Base-by-base conservation (phyloP, 2,329 filamentous ascomycete genomes). In the Lecanicillium sp. region DNA sequence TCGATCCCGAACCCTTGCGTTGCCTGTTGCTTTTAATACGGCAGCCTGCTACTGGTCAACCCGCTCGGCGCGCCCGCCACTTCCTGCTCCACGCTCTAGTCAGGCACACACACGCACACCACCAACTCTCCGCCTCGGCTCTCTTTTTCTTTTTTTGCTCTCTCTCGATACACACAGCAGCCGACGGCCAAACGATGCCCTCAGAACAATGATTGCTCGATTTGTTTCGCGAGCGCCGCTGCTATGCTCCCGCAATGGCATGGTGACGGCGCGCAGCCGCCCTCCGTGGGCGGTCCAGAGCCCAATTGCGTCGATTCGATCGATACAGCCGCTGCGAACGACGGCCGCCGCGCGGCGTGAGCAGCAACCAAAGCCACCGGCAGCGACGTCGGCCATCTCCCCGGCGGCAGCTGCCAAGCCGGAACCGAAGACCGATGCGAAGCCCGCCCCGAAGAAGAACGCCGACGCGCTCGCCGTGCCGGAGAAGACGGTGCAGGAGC, bases 401-500 rank as follows among this genome's bases (percentile, higher is more conserved):
- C 37, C 53, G 17, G 55, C 48, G 19, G 45, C 55, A 8, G 44
- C 36, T 9, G 15, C 39, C 15, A 42, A 40, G 21, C 20, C 36
- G 10, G 29, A 8, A 29, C 26, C 51, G 40, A 58, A 59, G 15
- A 44, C 58, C 2, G 54, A 52, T 10, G 52, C 54, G 36, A 43
- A 20, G 30, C 29, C 53, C 2, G 48, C 56, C 17, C 54, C 56
- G 11, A 56, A 56, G 8, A 56, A 52, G 24, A 56, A 55, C 11
- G 55, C 55, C 52, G 64, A 67, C 41, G 62, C 64, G 39, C 62
- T 68, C 37, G 60, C 60, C 24, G 37, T 50, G 9, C 55, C 56
- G 24, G 66, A 69, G 17, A 70, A 69, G 57, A 82, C 81, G 43
- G 84, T 82, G 17, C 83, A 90, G 58, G 88, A 96, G 68, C 94